A percentile compares a stretch with the other conserved stretches of the same genome.
These are phyloP conservation scores for Tetraselmis striata DNA, from an alignment of 139 green algal species.

Conservation along the genomic window DNA sequence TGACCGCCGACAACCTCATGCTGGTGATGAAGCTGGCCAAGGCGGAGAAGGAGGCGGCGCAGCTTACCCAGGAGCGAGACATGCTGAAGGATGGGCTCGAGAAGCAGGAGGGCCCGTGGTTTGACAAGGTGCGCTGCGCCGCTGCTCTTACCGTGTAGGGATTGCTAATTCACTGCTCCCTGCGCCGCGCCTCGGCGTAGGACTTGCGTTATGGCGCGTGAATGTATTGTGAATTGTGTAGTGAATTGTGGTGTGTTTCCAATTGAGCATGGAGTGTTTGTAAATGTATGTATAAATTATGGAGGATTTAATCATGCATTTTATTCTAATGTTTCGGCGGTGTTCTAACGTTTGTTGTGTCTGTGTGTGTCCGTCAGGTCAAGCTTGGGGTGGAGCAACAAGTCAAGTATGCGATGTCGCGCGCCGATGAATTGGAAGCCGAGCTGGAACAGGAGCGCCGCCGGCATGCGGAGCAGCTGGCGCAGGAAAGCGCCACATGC, in stretches of 20 bases:
- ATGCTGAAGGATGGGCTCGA: slow-evolving; percentile 15
- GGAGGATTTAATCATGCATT: background rate
- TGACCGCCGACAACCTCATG: slow-evolving; percentile 29
- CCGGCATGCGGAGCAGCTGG: background rate
- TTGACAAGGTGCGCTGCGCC: slow-evolving; percentile 15
- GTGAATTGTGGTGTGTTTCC: no score
- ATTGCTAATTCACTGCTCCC: no score
- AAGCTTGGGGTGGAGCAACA: background rate
- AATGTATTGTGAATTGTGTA: no score
- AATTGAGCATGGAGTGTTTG: no score
- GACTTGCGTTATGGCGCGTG: no score
- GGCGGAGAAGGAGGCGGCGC: slow-evolving; percentile 8
- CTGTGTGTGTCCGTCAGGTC: background rate
- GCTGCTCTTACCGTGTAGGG: no score
- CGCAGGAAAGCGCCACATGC: background rate
- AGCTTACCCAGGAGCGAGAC: slow-evolving; percentile 3
- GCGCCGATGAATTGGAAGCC: background rate
- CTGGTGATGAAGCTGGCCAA: slow-evolving; percentile 15
- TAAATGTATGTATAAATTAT: no score
- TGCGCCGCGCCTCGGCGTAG: no score
- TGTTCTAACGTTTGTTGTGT: background rate
- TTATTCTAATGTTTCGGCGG: background rate
- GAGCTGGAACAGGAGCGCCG: background rate
- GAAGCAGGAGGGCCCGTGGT: slow-evolving; percentile 20
- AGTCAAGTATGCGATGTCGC: background rate